Evolutionary conservation across 176 grass and related monocot species (phyloP), one percentile per base, ranked within the genome.

Genomic region (Rhynchospora breviuscula): DNA sequence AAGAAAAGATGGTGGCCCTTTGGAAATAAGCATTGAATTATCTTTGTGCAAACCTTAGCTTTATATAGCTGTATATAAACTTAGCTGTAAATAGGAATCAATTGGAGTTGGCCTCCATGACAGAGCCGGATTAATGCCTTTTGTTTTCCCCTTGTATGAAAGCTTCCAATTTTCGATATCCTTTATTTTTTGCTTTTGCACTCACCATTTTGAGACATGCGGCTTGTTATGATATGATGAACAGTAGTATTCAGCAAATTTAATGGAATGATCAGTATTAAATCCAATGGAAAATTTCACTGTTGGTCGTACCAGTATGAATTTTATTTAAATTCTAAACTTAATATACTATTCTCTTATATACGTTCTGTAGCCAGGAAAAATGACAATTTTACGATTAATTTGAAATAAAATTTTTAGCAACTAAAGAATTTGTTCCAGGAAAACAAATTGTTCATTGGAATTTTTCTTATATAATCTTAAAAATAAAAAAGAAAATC

Each of bases 1-100:
- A 89, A 88, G 83, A 92, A 92, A 85, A 79, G 83, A 45, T 90
- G 88, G 91, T 92, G 91, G 88, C 91, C 64, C 54, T 88, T 92
- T 51, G 64, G 90, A 76, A 92, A 89, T 59, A 92, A 87, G 82
- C 82, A 87, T 85, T 92, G 25, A 78, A 68, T 63, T 17, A 53
- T 58, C 8, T 56, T 18, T 79, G 25, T 78, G 21, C 23, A 14
- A 25, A n/a, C 40, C 56, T 22, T 9, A 79, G 51, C 18, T 33
- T 19, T 46, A 57, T 81, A 15, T 7, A 47, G 46, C 47, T 25
- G 56, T 40, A 40, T 40, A 40, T 17, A 25, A 11, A 9, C 35
- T 40, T 40, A 40, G 35, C 4, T 40, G 1, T 40, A 40, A 40
- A 40, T 40, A 48, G 43, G 40, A 10, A 46, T 81, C 58, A 81